phyloP scores from a whole-genome alignment of 768 basidiomycete genomes.

The Hygrocybe punicea region DNA sequence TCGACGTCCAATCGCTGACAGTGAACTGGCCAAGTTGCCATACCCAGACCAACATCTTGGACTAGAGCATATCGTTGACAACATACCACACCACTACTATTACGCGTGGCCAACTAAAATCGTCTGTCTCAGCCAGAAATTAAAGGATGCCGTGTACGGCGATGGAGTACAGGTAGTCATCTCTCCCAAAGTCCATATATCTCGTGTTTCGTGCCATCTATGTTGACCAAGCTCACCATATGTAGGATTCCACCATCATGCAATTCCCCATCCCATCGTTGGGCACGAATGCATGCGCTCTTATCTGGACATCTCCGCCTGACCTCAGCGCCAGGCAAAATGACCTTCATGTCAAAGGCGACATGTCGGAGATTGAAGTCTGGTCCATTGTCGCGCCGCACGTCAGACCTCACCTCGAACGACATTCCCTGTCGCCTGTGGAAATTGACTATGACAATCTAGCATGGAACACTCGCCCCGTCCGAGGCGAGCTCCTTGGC shows the following conservation, averaged over 20 bases:
- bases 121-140: slow-evolving; percentile 11
- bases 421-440: not conserved
- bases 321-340: not conserved
- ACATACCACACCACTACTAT: not conserved
- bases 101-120: slow-evolving; percentile 11
- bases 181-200: slow-evolving; percentile 1
- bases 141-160: slow-evolving; percentile 12
- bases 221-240: not conserved
- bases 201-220: not conserved
- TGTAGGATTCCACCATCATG: slow-evolving; percentile 13
- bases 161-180: slow-evolving; percentile 12
- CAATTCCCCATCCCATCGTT: slow-evolving; percentile 11
- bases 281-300: slow-evolving; percentile 5
- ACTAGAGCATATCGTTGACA: not conserved
- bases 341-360: slow-evolving; percentile 11
- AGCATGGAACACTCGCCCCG: slow-evolving; percentile 10
- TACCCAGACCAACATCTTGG: slow-evolving; percentile 11
- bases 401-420: not conserved
- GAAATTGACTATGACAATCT: slow-evolving; percentile 12
- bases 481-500: slow-evolving; percentile 15
- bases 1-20: not conserved
- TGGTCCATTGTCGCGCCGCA: slow-evolving; percentile 13
- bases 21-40: slow-evolving; percentile 10
- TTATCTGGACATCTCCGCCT: slow-evolving; percentile 9
- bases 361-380: slow-evolving; percentile 15